Base-by-base conservation (phyloP, 2,329 filamentous ascomycete species). In the Teratosphaeria pseudoeucalypti region DNA sequence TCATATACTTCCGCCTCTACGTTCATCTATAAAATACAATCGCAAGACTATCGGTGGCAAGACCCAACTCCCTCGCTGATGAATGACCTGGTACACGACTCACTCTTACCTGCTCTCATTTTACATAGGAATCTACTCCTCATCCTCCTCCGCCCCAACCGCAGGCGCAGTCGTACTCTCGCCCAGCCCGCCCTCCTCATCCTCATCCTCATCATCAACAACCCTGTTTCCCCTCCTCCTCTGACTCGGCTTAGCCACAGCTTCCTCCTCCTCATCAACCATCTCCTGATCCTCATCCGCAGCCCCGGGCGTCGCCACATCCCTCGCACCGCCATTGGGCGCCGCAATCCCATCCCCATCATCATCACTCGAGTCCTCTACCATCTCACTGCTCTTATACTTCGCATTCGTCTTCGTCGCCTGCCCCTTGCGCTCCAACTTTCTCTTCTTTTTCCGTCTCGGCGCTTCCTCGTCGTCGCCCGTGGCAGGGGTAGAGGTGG, bases 351-450 rank as follows among this genome's bases (percentile, higher is more conserved):
- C 66, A 54, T 60, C 67, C n/a, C 62, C 62, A 19, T 65, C 62
- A 12, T 82, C 82, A 16, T 82, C 83, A 64, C 89, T 86, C 62
- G 86, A 90, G 63, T 92, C 88, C 53, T 90, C 87, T 32, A 96
- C 85, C 63, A 91, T 84, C 74, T 95, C 91, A 1, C 83, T 85
- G 56, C 88, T 92, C 81, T 96, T 96, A 80, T 84, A 95, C 75
- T 95, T 95, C 72, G 64, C 65, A 54, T 62, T 67, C 12, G 60
- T 58, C 60, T 67, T 69, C 73, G 75, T 64, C 56, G 72, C 74
- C 62, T 70, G 67, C 65, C 70, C 67, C 68, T 82, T 82, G 61
- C 82, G 75, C 66, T 85, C 82, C 57, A 86, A 68, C 68, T 81
- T 81, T 71, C 83, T 78, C 70, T 82, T 81, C 76, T 86, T 82